Conservation (phyloP, 2,329 filamentous ascomycete species). For the Colletotrichum sp. region DNA sequence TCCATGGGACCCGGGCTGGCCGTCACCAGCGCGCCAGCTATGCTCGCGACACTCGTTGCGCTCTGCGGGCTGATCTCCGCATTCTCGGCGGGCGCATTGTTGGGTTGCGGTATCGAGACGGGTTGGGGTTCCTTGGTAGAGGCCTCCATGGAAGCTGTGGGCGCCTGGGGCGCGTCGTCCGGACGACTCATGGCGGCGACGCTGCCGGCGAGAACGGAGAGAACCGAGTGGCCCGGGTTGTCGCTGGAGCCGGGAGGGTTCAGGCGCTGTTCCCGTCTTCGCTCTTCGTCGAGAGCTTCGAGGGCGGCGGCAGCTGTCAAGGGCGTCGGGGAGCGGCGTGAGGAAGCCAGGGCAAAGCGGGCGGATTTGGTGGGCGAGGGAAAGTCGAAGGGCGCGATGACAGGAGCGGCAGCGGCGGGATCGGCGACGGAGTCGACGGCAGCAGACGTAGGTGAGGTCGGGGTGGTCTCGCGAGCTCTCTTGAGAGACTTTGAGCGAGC, state of each 20-base stretch:
- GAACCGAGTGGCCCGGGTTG: conserved; percentile 57
- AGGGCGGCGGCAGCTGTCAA: conserved; percentile 50
- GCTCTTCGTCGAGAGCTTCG: conserved; percentile 59
- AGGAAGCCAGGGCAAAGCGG: conserved; percentile 47
- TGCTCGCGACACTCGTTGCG: conserved; percentile 40
- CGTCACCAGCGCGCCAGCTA: conserved; percentile 49
- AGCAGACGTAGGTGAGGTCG: conserved; percentile 38
- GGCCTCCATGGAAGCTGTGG: conserved; percentile 49
- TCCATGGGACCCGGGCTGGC: conserved; percentile 61
- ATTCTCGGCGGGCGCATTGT: conserved; percentile 40
- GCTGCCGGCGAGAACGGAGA: conserved; percentile 60
- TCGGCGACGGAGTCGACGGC: conserved; percentile 26
- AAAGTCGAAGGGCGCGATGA: conserved; percentile 14
- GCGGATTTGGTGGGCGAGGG: conserved; percentile 60
- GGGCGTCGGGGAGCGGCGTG: conserved; percentile 48
- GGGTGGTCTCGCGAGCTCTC: conserved; percentile 46
- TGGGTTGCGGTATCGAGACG: conserved; percentile 32
- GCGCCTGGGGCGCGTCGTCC: conserved; percentile 55
- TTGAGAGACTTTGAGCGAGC: conserved; percentile 45
- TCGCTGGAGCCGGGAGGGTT: conserved; percentile 53
- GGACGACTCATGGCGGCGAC: conserved; percentile 60
- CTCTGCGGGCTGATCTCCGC: conserved; percentile 51
- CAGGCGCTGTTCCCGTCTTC: conserved; percentile 41
- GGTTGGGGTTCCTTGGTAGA: conserved; percentile 34
- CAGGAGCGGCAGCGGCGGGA: background rate